Conservation (phyloP, 257 asterid species). For the Lantana camara region DNA sequence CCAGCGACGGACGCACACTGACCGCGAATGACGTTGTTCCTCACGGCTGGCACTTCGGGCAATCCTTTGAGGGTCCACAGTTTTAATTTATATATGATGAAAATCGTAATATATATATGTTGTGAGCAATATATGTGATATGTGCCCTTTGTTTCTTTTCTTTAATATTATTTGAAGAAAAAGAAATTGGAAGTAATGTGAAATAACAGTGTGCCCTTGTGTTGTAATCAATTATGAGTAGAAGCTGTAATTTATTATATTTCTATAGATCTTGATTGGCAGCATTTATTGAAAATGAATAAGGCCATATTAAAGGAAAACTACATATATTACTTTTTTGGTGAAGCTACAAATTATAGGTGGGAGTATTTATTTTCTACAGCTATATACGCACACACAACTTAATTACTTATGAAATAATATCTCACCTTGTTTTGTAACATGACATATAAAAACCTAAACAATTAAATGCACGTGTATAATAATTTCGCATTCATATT, state of each 20-base stretch:
- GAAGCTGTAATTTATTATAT: slow-evolving; percentile 18
- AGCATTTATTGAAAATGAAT: not conserved
- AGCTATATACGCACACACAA: no score
- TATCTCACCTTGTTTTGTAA: not conserved
- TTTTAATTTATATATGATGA: slow-evolving; percentile 8
- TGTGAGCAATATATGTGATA: not conserved
- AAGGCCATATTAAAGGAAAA: not conserved
- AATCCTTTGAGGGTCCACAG: slow-evolving; percentile 59
- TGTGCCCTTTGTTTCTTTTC: not conserved
- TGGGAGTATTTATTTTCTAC: no score
- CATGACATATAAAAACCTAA: no score
- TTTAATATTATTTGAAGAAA: not conserved
- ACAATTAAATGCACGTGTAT: no score
- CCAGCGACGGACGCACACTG: slow-evolving; percentile 51
- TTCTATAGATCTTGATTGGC: not conserved
- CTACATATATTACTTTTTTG: not conserved
- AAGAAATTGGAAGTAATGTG: not conserved
- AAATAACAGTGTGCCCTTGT: not conserved
- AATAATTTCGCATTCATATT: no score
- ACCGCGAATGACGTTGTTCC: slow-evolving; percentile 41
- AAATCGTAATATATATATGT: not conserved
- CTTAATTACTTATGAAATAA: not conserved
- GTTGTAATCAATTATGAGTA: slow-evolving; percentile 1
- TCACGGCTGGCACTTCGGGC: slow-evolving; percentile 55
- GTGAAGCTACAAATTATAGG: not conserved